Percentiles rank a stretch among this genome's conserved stretches.
phyloP scores from a whole-genome alignment of 2,329 filamentous ascomycete genomes.

The Microcera coccophila region DNA sequence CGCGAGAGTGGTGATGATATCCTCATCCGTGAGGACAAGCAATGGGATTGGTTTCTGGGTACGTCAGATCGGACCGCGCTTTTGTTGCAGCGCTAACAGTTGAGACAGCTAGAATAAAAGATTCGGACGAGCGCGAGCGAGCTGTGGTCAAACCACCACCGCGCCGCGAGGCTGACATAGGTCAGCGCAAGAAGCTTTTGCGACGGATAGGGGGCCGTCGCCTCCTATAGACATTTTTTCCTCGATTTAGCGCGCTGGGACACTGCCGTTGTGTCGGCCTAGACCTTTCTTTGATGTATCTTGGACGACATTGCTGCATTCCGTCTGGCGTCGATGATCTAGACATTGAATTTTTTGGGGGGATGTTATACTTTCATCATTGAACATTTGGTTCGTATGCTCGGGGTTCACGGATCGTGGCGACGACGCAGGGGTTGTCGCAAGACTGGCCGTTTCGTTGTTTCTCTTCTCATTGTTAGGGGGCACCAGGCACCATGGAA shows the following conservation, averaged over 20 bases:
- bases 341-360: conserved; percentile 20
- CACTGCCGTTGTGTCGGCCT: conserved; percentile 16
- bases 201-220: conserved; percentile 38
- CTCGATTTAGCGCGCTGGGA: conserved; percentile 16
- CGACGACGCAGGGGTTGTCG: conserved; percentile 9
- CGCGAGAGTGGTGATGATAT: conserved; percentile 53
- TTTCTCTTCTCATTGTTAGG: conserved; percentile 16
- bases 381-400: conserved; percentile 1
- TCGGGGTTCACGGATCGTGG: conserved; percentile 1
- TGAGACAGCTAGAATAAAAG: conserved; percentile 47
- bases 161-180: conserved; percentile 36
- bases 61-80: conserved; percentile 27
- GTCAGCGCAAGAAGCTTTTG: conserved; percentile 36
- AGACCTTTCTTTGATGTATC: conserved; percentile 16
- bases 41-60: conserved; percentile 61
- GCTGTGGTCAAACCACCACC: conserved; percentile 40
- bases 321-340: conserved; percentile 25
- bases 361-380: neutral
- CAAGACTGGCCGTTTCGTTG: conserved; percentile 12
- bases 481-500: conserved; percentile 7
- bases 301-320: conserved; percentile 26
- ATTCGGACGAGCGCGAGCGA: conserved; percentile 48
- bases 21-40: conserved; percentile 52
- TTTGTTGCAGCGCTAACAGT: conserved; percentile 10
- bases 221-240: conserved; percentile 18